A percentile compares a stretch with the other conserved stretches of the same genome.
phyloP scores from a whole-genome alignment of 2,329 filamentous ascomycete species.

The Trichocomaceae sp. region DNA sequence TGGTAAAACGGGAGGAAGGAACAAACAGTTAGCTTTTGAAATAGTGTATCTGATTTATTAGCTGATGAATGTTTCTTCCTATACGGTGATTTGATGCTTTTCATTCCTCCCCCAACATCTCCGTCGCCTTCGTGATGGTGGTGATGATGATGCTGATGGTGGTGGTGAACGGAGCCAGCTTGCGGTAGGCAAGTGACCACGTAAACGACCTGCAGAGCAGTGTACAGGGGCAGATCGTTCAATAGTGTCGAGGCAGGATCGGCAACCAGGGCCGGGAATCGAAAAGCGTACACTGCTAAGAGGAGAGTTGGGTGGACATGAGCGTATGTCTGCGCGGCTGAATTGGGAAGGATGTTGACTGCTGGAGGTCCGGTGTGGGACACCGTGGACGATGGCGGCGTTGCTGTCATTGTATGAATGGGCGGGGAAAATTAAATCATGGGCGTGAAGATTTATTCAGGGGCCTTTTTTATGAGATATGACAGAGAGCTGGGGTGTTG shows the following conservation, averaged over 20 bases:
- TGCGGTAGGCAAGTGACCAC: conserved; percentile 54
- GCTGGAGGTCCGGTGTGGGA: conserved; percentile 28
- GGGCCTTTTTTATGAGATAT: not conserved
- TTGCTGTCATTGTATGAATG: conserved; percentile 2
- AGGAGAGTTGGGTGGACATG: conserved; percentile 64
- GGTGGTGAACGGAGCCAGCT: conserved; percentile 32
- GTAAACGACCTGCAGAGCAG: conserved; percentile 56
- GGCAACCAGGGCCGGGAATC: conserved; percentile 61
- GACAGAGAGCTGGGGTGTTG: not conserved
- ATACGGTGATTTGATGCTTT: conserved; percentile 2
- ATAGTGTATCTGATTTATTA: conserved; percentile 1
- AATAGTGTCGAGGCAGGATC: conserved; percentile 62
- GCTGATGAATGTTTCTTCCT: conserved; percentile 5
- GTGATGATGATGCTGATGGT: conserved; percentile 16
- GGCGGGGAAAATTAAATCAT: not conserved
- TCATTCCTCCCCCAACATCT: not conserved
- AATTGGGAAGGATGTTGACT: conserved; percentile 42
- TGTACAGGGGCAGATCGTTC: conserved; percentile 55
- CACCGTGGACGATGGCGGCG: conserved; percentile 1
- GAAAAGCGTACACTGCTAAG: conserved; percentile 55
- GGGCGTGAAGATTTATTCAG: not conserved
- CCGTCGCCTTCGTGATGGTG: conserved; percentile 8
- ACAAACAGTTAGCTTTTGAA: conserved; percentile 10
- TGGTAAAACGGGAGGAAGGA: not conserved
- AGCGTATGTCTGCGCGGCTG: conserved; percentile 51